phyloP scores from a whole-genome alignment of 169 alveolate species.

The Haemoproteus tartakovskyi region DNA sequence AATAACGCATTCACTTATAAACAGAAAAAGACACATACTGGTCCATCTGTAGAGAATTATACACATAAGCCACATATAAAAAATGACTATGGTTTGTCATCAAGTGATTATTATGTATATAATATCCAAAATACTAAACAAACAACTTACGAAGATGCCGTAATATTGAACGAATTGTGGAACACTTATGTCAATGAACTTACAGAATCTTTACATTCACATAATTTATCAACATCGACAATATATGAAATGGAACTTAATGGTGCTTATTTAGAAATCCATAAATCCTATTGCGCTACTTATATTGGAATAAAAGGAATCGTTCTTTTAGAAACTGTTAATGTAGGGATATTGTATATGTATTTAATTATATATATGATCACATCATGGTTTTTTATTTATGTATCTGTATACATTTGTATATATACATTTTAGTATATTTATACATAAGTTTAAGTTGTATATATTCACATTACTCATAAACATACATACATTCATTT shows the following conservation, averaged over 20 bases:
- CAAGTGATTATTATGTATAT: slow-evolving; percentile 29
- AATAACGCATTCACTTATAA: too few relatives aligned
- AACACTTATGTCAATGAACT: slow-evolving; percentile 48
- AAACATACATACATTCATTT: not conserved
- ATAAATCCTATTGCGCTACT: slow-evolving; percentile 50
- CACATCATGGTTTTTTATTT: not conserved
- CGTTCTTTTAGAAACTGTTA: slow-evolving; percentile 46
- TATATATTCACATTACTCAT: too few relatives aligned
- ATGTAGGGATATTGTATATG: slow-evolving; percentile 36
- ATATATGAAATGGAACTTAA: slow-evolving; percentile 60
- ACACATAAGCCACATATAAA: not conserved
- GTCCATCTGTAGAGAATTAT: not conserved
- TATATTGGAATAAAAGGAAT: slow-evolving; percentile 62
- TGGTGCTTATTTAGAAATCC: slow-evolving; percentile 62
- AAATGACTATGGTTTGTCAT: slow-evolving; percentile 33
- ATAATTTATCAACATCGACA: slow-evolving; percentile 16
- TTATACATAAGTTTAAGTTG: not conserved
- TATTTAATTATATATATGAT: too few relatives aligned
- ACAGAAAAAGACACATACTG: not conserved
- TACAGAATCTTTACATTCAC: slow-evolving; percentile 1
- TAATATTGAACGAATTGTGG: slow-evolving; percentile 32
- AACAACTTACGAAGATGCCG: slow-evolving; percentile 48
- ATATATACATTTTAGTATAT: not conserved
- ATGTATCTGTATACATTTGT: not conserved
- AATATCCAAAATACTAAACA: slow-evolving; percentile 7